Evolutionary conservation across 805 yeast species (phyloP).

Genomic region (Teunomyces tritomae): DNA sequence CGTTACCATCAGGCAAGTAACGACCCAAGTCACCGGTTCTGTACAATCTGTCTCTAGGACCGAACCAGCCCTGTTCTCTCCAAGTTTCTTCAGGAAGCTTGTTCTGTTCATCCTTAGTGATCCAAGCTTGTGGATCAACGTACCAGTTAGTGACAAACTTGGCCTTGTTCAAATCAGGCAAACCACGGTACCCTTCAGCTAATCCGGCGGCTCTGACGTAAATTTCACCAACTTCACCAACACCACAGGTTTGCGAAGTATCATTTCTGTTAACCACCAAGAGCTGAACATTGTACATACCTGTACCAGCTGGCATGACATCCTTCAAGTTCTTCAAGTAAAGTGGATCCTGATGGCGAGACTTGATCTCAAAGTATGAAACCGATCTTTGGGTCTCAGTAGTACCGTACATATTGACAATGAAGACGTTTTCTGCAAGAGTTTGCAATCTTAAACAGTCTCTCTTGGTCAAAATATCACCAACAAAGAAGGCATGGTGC

Average conservation of each 20-base stretch:
- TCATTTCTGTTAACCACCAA: constrained; percentile 91
- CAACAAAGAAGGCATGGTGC: constrained; percentile 97
- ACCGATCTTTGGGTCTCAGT: constrained; percentile 99
- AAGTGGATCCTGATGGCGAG: constrained; percentile 63
- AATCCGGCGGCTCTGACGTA: constrained; percentile 98
- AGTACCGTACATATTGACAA: constrained; percentile 98
- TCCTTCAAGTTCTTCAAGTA: constrained; percentile 86
- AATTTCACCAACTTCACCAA: constrained; percentile 98
- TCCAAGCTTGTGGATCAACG: constrained; percentile 65
- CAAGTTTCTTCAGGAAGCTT: constrained; percentile 52
- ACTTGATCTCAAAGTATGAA: constrained; percentile 84
- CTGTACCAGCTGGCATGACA: constrained; percentile 97
- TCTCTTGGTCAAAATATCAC: constrained; percentile 95
- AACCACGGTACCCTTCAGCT: constrained; percentile 92
- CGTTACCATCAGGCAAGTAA: constrained; percentile 94
- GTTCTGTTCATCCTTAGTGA: constrained; percentile 47
- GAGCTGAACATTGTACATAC: constrained; percentile 93
- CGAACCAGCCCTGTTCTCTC: constrained; percentile 77
- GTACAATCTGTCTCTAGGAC: constrained; percentile 94
- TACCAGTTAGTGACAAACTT: constrained; percentile 94
- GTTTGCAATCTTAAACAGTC: constrained; percentile 93
- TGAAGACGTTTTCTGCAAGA: constrained; percentile 81
- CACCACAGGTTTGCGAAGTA: constrained; percentile 88
- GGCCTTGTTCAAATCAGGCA: constrained; percentile 83
- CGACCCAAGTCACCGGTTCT: constrained; percentile 98